A percentile compares a stretch with the other conserved stretches of the same genome.
Conservation (phyloP, 352 stramenopile genomes). For the Globisporangium yorkense region DNA sequence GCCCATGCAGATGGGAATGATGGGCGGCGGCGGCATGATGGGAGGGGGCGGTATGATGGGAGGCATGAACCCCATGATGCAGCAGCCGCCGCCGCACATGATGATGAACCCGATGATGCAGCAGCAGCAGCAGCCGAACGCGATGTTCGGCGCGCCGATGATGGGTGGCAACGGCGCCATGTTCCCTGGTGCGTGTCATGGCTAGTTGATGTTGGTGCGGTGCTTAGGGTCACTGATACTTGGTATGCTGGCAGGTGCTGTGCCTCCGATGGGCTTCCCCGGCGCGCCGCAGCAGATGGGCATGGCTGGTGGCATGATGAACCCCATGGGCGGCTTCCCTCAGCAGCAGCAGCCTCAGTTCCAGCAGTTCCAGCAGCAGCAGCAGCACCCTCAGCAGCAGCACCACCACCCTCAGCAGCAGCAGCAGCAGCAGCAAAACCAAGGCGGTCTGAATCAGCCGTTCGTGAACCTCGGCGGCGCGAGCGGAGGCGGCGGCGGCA, state of each 20-base stretch:
- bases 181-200: conserved; percentile 38
- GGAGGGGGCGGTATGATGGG: conserved; percentile 5
- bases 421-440: conserved; percentile 30
- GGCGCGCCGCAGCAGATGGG: conserved; percentile 28
- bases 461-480: conserved; percentile 59
- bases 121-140: conserved; percentile 19
- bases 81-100: conserved; percentile 12
- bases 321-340: conserved; percentile 43
- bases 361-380: conserved; percentile 23
- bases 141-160: conserved; percentile 38
- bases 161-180: conserved; percentile 22
- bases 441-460: conserved; percentile 57
- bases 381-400: conserved; percentile 21
- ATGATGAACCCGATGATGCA: conserved; percentile 37
- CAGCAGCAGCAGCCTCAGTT: conserved; percentile 29
- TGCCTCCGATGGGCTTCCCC: conserved; percentile 46
- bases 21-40: conserved; percentile 6
- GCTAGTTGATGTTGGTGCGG: background rate
- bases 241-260: conserved; percentile 16
- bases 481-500: conserved; percentile 6
- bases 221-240: background rate
- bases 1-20: conserved; percentile 21
- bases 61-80: conserved; percentile 25
- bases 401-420: conserved; percentile 28
- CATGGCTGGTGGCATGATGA: conserved; percentile 56